A percentile compares a stretch with the other conserved stretches of the same genome.
These are phyloP conservation scores for Macrolepiota fuliginosa DNA, from an alignment of 768 basidiomycete species.

Conservation along the genomic window DNA sequence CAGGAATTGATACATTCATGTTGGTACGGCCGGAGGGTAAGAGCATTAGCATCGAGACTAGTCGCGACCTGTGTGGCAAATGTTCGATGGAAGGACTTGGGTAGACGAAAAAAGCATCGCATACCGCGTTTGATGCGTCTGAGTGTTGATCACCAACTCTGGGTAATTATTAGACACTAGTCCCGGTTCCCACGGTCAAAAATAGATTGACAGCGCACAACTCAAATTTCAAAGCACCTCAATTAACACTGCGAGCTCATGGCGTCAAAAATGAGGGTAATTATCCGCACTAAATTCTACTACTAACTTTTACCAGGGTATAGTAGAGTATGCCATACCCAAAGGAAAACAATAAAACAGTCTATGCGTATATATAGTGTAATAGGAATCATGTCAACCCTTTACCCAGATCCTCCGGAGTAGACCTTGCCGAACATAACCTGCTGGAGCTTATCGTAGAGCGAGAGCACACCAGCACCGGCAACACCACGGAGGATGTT, in stretches of 20 bases:
- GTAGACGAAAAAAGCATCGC: conserved; percentile 1
- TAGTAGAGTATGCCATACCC: conserved; percentile 16
- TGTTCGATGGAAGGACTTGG: background rate
- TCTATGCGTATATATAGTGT: conserved; percentile 34
- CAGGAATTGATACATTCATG: conserved; percentile 78
- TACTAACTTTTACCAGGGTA: conserved; percentile 15
- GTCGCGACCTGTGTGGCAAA: background rate
- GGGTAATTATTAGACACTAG: background rate
- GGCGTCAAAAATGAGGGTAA: background rate
- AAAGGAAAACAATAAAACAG: conserved; percentile 24
- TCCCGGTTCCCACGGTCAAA: background rate
- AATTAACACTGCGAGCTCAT: background rate
- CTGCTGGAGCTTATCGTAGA: conserved; percentile 98
- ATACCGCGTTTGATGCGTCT: background rate
- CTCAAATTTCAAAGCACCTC: too few relatives aligned
- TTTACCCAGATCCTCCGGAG: conserved; percentile 61
- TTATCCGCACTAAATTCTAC: conserved; percentile 15
- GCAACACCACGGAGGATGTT: conserved; percentile 98
- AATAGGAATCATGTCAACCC: conserved; percentile 8
- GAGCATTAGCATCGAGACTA: conserved; percentile 6
- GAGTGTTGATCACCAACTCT: background rate
- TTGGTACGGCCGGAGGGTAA: conserved; percentile 83
- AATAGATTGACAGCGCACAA: too few relatives aligned
- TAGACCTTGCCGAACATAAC: conserved; percentile 99
- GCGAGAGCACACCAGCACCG: conserved; percentile 98